Evolutionary conservation across 2,329 filamentous ascomycete species (phyloP), one percentile per base, ranked within the genome.

Genomic region (Diplodia scrobiculata): DNA sequence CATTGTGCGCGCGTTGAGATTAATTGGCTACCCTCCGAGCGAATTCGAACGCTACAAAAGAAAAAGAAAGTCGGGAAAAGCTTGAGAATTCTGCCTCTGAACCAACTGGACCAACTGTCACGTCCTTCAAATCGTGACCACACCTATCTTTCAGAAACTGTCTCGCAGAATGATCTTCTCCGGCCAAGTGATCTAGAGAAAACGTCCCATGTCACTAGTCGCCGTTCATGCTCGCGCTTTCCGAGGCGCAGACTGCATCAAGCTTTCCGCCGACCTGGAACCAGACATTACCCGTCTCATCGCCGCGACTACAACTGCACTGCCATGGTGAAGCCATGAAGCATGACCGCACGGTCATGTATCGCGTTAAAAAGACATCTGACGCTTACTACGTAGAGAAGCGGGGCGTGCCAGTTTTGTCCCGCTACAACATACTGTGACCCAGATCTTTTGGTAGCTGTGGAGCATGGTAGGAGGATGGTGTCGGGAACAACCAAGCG

Each of bases 241-340:
- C 11, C 38, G 55, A 60, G 14, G 55, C 55, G 29, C 10, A 32
- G 14, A n/a, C 5, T 60, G 55, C 55, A 60, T 32, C 38, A 60
- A 19, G 55, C 25, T 14, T 47, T 48, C n/a, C 52, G 13, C 5
- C 55, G 34, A 60, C n/a, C 38, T 47, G 32, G 11, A 36, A 19
- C 38, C 25, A 17, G 25, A 7, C 55, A 25, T n/a, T 34, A 9
- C 25, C 27, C 29, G 41, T 60, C 45, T 60, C 55, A 60, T 48
- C 55, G 34, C 27, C 7, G 38, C 7, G 32, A 27, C 19, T 58
- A 14, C 55, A 14, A 3, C 52, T 19, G 38, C 55, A 60, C 14
- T 32, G 17, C 55, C 55, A 60, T 41, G 25, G n/a, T 27, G 6
- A 2, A 10, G 17, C 55, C 38, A 29, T 27, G 6, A 2, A 10